Percentiles rank a stretch among this genome's conserved stretches.
phyloP scores from a whole-genome alignment of 495 filamentous ascomycete species.

The Hypoxylon trugodes region DNA sequence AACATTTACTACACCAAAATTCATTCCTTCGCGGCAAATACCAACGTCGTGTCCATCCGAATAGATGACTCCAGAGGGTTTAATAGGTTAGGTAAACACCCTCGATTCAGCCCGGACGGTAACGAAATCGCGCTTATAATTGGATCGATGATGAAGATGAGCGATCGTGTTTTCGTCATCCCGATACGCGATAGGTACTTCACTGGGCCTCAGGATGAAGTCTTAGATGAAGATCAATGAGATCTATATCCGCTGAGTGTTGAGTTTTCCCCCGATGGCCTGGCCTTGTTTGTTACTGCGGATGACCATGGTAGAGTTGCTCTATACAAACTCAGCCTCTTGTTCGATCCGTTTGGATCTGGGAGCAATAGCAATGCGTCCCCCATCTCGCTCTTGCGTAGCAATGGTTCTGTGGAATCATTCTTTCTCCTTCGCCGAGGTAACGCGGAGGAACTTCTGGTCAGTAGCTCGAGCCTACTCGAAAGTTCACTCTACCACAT shows the following conservation, averaged over 20 bases:
- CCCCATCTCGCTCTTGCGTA: slow-evolving; percentile 24
- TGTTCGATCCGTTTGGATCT: too few species aligned
- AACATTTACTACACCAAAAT: slow-evolving; percentile 39
- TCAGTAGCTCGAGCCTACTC: slow-evolving; percentile 38
- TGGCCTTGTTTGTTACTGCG: slow-evolving; percentile 36
- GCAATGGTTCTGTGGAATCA: slow-evolving; percentile 18
- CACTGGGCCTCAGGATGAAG: too few species aligned
- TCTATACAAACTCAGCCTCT: slow-evolving; percentile 40
- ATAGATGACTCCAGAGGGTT: slow-evolving; percentile 16
- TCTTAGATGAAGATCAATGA: slow-evolving; percentile 25
- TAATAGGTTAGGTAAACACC: slow-evolving; percentile 14
- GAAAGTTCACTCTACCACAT: slow-evolving; percentile 41
- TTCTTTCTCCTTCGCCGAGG: slow-evolving; percentile 21
- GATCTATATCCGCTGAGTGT: slow-evolving; percentile 21
- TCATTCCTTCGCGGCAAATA: slow-evolving; percentile 28
- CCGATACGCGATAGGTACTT: too few species aligned
- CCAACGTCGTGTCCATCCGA: slow-evolving; percentile 11
- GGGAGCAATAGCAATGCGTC: slow-evolving; percentile 15
- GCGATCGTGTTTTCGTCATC: too few species aligned
- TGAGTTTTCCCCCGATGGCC: slow-evolving; percentile 32
- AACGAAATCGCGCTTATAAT: slow-evolving; percentile 37
- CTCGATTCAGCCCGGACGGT: slow-evolving; percentile 41
- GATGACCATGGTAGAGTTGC: slow-evolving; percentile 32
- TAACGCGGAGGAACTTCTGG: slow-evolving; percentile 26
- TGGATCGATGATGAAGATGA: too few species aligned